A percentile compares a stretch with the other conserved stretches of the same genome.
Conservation (phyloP, 2,329 filamentous ascomycete genomes). For the Trichoderma atroviride region DNA sequence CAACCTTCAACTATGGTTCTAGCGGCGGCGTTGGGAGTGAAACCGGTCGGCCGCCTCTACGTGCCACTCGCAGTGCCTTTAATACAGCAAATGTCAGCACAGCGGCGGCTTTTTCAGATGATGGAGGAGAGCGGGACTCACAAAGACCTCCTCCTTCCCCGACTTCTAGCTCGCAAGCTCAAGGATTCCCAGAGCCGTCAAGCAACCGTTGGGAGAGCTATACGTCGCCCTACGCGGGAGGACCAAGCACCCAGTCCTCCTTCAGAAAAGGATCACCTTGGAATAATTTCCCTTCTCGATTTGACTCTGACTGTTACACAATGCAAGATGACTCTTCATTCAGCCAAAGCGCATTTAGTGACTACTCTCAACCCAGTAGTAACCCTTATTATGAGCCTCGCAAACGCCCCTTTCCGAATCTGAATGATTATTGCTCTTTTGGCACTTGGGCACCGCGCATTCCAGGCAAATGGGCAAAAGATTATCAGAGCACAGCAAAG, state of each 20-base stretch:
- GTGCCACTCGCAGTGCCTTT: constrained; percentile 27
- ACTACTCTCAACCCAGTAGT: constrained; percentile 36
- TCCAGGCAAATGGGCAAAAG: constrained; percentile 18
- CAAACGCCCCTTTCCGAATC: constrained; percentile 28
- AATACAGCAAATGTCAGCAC: not conserved
- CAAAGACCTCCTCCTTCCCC: not conserved
- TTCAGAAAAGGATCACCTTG: constrained; percentile 11
- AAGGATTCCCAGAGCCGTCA: constrained; percentile 31
- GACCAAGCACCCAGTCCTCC: not conserved
- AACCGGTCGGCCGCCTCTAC: constrained; percentile 7
- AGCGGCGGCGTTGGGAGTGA: not conserved
- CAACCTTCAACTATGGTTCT: constrained; percentile 19
- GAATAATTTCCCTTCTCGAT: constrained; percentile 7
- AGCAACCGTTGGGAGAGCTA: constrained; percentile 35
- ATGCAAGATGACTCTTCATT: constrained; percentile 11
- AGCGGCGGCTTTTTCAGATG: not conserved
- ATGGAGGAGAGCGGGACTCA: not conserved
- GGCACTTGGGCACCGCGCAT: constrained; percentile 4
- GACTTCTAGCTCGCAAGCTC: constrained; percentile 20
- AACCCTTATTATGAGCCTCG: constrained; percentile 43
- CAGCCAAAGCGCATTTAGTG: constrained; percentile 27
- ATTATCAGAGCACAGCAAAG: not conserved
- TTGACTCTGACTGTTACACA: not conserved
- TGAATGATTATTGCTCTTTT: constrained; percentile 20
- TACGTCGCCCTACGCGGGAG: constrained; percentile 24